Percentiles rank a stretch among this genome's conserved stretches.
Evolutionary conservation across 805 yeast genomes (phyloP).

Genomic region (Pichia nanzhaoensis): DNA sequence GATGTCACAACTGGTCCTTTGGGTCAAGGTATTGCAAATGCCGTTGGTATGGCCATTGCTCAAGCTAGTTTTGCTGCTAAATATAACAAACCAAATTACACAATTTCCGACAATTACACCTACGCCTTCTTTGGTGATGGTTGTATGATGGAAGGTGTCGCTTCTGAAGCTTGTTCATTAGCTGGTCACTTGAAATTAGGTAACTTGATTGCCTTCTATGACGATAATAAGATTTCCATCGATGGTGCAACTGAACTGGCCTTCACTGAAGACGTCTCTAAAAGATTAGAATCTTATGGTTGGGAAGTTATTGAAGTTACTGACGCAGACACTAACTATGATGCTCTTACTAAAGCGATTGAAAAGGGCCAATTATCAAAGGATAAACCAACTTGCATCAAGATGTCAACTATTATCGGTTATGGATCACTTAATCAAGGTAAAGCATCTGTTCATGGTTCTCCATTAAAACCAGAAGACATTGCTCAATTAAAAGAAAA

Average conservation of each 20-base stretch:
- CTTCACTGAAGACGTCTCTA: constrained; percentile 86
- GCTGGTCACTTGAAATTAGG: constrained; percentile 95
- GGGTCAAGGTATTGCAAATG: constrained; percentile 96
- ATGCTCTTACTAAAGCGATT: constrained; percentile 62
- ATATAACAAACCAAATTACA: constrained; percentile 81
- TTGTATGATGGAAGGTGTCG: constrained; percentile 96
- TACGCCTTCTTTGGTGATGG: constrained; percentile 92
- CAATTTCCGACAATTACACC: constrained; percentile 67
- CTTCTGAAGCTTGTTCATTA: constrained; percentile 87
- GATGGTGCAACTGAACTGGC: constrained; percentile 89
- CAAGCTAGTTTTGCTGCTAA: constrained; percentile 88
- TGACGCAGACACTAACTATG: constrained; percentile 76
- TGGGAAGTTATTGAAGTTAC: constrained; percentile 80
- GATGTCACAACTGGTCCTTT: constrained; percentile 98
- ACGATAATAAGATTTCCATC: constrained; percentile 93
- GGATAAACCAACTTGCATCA: constrained; percentile 85
- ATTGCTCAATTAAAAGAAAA: constrained; percentile 75
- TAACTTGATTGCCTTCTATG: constrained; percentile 92
- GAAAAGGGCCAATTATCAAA: constrained; percentile 70
- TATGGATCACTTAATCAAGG: constrained; percentile 84
- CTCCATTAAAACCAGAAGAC: constrained; percentile 93
- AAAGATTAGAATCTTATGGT: constrained; percentile 86
- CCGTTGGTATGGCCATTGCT: constrained; percentile 95
- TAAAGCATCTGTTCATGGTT: constrained; percentile 90
- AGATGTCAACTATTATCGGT: constrained; percentile 88